phyloP scores from a whole-genome alignment of 768 basidiomycete species.

The Serendipita indica region DNA sequence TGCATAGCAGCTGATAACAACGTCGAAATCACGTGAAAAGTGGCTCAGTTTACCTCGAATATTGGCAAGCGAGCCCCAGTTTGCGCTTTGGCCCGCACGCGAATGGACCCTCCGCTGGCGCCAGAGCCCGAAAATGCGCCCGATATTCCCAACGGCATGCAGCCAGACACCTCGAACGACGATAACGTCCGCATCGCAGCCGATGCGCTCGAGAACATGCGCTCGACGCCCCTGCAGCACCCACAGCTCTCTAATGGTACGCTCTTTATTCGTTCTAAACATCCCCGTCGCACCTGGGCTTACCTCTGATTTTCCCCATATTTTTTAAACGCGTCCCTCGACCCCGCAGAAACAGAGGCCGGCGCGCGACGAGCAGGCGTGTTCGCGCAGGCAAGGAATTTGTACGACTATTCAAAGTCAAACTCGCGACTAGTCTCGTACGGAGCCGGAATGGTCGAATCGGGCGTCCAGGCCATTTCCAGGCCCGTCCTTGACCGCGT shows the following conservation, averaged over 20 bases:
- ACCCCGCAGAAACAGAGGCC: not conserved
- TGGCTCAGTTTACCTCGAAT: too few relatives aligned
- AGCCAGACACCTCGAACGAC: slow-evolving; percentile 25
- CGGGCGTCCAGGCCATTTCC: slow-evolving; percentile 64
- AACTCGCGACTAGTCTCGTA: slow-evolving; percentile 24
- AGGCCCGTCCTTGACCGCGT: slow-evolving; percentile 53
- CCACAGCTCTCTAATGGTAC: slow-evolving; percentile 12
- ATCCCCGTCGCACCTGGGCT: not conserved
- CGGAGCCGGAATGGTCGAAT: slow-evolving; percentile 78
- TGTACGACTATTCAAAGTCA: not conserved
- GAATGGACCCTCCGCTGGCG: not conserved
- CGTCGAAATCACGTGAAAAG: too few relatives aligned
- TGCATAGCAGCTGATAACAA: too few relatives aligned
- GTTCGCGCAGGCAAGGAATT: not conserved
- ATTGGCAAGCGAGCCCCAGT: too few relatives aligned
- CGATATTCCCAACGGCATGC: not conserved
- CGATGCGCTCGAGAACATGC: slow-evolving; percentile 63
- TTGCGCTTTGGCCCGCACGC: too few relatives aligned
- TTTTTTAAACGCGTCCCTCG: slow-evolving; percentile 17
- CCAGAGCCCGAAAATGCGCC: not conserved
- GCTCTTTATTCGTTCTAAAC: not conserved
- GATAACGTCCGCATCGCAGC: slow-evolving; percentile 67
- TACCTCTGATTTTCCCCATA: not conserved
- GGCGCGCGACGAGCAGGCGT: slow-evolving; percentile 7
- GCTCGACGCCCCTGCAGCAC: slow-evolving; percentile 27